Base-by-base conservation (phyloP, 345 rosid genomes). In the Cochlearia excelsa region DNA sequence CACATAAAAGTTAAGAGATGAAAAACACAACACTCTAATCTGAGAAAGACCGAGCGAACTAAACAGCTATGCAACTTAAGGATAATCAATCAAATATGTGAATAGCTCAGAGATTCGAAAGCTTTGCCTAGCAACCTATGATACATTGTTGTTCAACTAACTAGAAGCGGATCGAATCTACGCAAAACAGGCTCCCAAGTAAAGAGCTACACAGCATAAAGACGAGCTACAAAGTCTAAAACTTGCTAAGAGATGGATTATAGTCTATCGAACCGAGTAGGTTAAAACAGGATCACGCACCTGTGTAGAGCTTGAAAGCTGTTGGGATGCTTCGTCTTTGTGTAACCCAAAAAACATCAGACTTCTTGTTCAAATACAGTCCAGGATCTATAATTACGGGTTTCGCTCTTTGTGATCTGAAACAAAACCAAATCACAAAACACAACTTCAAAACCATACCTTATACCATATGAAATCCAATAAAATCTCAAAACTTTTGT, bases 241-340 rank as follows among this genome's bases (percentile, higher is more conserved):
- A 43, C 27, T 58, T 50, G 30, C n/a, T 42, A 5, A 35, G 26
- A 50, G 70, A 41, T 2, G 4, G 39, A n/a, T n/a, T n/a, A 5
- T 3, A 43, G 30, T 3, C 3, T 37, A n/a, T 11, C 9, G 11
- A 39, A 5, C 6, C 0, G 2, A 61, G 7, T 16, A 0, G 7
- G 8, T 38, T 47, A 2, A 0, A 11, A 1, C 43, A 6, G n/a
- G 28, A 49, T 48, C 0, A 26, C 42, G 63, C 68, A 87, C 97
- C 99, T 80, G 99, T 94, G 62, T 85, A 94, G 63, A 94, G 92
- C 70, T 94, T 94, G 75, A 94, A 94, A 30, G 99, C 97, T 6
- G 96, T 87, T 26, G 99, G 99, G 45, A 90, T 88, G 64, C 97
- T 93, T 73, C 97, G 80, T 82, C 91, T 80, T 74, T 94, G 95